Base-by-base conservation (phyloP, 2,329 filamentous ascomycete species). In the Fusarium circinatum region DNA sequence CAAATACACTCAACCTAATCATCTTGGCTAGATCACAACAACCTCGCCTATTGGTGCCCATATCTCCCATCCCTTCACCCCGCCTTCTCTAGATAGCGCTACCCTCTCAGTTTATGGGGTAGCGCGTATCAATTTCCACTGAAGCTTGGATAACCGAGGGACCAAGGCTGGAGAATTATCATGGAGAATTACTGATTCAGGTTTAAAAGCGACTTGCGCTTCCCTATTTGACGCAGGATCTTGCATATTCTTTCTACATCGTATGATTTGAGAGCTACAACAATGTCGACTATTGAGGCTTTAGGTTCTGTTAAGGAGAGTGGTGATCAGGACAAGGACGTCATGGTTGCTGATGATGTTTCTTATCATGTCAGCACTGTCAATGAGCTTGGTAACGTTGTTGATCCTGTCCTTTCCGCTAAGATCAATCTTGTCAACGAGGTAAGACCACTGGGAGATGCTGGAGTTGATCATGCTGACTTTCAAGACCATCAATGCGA, bases 351-450 rank as follows among this genome's bases (percentile, higher is more conserved):
- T 32, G 62, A 65, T 15, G 8, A 65, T 24, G 45, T 24, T 1
- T 63, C 58, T 7, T 63, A 39, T 14, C 47, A 63, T 34, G 45
- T 45, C 2, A 48, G 58, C 3, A 65, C 62, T 1, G 58, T 64
- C 1, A 42, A 63, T 28, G 62, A 65, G 6, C 58, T 65, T 2
- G 47, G 59, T 1, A 65, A 65, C 1, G 20, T 64, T 9, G 26
- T 52, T 8, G 62, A 65, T 15, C 62, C 62, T 0, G 39, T 65
- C 4, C 32, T 65, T 2, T 63, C 47, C 6, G 39, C 59, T 1
- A 65, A 65, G 39, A 65, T 51, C 5, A 34, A 63, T 22, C 38
- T 65, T 7, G 47, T 64, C 2, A 65, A 65, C 14, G 62, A 65
- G 28, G 62, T 65, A 5, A 30, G 47, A 6, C 1, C 15, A 7